Percentiles rank a stretch among this genome's conserved stretches.
Evolutionary conservation across 2,329 filamentous ascomycete genomes (phyloP).

Genomic region (Monosporascus sp.): DNA sequence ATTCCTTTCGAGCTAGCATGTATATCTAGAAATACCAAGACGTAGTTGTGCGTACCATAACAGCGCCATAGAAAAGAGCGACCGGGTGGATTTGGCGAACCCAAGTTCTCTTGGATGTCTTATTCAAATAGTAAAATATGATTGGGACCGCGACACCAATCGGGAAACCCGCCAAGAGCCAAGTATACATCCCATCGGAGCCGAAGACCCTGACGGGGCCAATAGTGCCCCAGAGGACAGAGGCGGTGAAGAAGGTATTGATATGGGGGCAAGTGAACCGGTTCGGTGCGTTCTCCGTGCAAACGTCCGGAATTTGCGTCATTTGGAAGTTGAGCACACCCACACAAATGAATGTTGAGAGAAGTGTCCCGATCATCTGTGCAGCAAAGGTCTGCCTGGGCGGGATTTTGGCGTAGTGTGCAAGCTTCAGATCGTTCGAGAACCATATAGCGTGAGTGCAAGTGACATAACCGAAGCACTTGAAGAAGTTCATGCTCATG

Average conservation of each 20-base stretch:
- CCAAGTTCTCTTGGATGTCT: slow-evolving; percentile 16
- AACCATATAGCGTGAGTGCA: slow-evolving; percentile 23
- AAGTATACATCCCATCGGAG: slow-evolving; percentile 29
- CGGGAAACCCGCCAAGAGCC: slow-evolving; percentile 28
- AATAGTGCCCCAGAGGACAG: slow-evolving; percentile 36
- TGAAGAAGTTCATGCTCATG: slow-evolving; percentile 51
- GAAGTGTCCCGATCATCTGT: slow-evolving; percentile 53
- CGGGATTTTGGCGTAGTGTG: slow-evolving; percentile 56
- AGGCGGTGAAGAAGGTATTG: slow-evolving; percentile 53
- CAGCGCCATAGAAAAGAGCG: slow-evolving; percentile 18
- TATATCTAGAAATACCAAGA: background rate
- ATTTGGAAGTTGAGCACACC: slow-evolving; percentile 36
- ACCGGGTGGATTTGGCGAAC: slow-evolving; percentile 23
- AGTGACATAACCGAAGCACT: slow-evolving; percentile 44
- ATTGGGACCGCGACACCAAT: slow-evolving; percentile 28
- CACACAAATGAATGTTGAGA: slow-evolving; percentile 46
- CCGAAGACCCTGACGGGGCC: slow-evolving; percentile 35
- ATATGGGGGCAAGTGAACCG: slow-evolving; percentile 47
- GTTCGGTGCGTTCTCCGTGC: slow-evolving; percentile 41
- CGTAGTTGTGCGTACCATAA: background rate
- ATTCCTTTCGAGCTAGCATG: background rate
- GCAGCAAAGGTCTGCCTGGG: slow-evolving; percentile 54
- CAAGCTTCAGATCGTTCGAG: slow-evolving; percentile 38
- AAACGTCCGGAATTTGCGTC: slow-evolving; percentile 42
- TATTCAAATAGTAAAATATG: slow-evolving; percentile 25